Percentiles rank a stretch among this genome's conserved stretches.
phyloP scores from a whole-genome alignment of 495 filamentous ascomycete species.

The Lichenothelia convexa region DNA sequence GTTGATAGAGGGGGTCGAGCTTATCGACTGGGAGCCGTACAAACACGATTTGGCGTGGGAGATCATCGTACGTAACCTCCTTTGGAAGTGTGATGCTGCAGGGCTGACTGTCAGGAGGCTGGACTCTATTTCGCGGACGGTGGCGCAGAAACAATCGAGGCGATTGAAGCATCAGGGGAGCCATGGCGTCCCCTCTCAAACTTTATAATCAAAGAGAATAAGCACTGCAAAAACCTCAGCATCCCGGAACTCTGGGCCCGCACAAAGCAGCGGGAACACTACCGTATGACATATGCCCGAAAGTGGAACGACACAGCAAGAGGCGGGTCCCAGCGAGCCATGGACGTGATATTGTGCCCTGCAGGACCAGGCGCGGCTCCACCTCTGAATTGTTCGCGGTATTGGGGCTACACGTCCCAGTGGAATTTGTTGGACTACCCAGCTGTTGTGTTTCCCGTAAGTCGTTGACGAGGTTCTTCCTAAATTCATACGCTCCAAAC shows the following conservation, averaged over 20 bases:
- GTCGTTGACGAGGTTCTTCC: neutral
- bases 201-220: conserved; percentile 34
- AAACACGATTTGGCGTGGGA: conserved; percentile 25
- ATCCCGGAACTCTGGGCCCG: conserved; percentile 28
- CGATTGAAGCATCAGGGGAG: conserved; percentile 35
- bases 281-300: conserved; percentile 38
- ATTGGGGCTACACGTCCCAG: conserved; percentile 53
- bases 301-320: conserved; percentile 36
- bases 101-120: too few relatives aligned
- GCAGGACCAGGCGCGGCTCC: conserved; percentile 40
- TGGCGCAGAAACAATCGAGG: conserved; percentile 29
- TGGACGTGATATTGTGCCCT: conserved; percentile 53
- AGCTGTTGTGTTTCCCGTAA: conserved; percentile 35
- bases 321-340: conserved; percentile 1
- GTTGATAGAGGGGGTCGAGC: conserved; percentile 28
- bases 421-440: conserved; percentile 64
- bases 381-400: conserved; percentile 38
- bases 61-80: conserved; percentile 28
- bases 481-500: too few relatives aligned
- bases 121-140: conserved; percentile 38
- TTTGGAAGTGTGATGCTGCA: too few relatives aligned
- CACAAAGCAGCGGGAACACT: conserved; percentile 32
- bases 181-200: conserved; percentile 32
- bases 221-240: conserved; percentile 22
- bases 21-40: conserved; percentile 50